Base-by-base conservation (phyloP, 495 filamentous ascomycete genomes). In the Penicillium alfredii region DNA sequence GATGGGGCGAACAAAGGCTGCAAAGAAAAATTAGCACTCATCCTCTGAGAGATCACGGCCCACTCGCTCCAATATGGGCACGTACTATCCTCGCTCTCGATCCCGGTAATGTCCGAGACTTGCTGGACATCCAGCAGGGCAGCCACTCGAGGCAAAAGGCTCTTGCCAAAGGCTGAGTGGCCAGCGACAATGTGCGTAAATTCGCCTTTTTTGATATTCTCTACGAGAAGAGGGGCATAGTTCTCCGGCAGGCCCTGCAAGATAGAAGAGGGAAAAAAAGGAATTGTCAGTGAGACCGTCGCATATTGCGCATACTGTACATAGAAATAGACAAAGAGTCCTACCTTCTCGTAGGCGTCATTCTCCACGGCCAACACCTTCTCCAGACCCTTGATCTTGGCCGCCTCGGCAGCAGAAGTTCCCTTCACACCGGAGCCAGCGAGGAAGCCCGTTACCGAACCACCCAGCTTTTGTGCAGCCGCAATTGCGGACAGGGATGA, bases 151-250 rank as follows among this genome's bases (percentile, higher is more conserved):
- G 92, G 92, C 65, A 97, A 73, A 23, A 97, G 65, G 59, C 82
- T 88, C 77, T 98, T 98, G 42, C 93, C 92, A 58, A 98, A 98
- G 5, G 92, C 93, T 11, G 90, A 93, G 71, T 95, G 87, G 24
- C 82, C 83, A 15, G 82, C 82, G 38, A 97, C 71, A 34, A 97
- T 76, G 58, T 98, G 92, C 42, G 89, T 94, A 64, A 80, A 96
- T 44, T 78, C 82, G 42, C 83, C 86, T 52, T 88, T 86, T 73
- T 94, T 92, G 63, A 98, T 85, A 62, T 96, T 98, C 63, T 95
- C 88, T 16, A 85, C 85, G 12, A 98, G 73, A 18, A 98, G 68
- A 24, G 88, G 84, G n/a, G 90, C 90, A 53, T 72, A 97, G 71
- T 88, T 98, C 67, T 98, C 92, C 16, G 92, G 81, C 3, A 98